Evolutionary conservation across 2,329 filamentous ascomycete genomes (phyloP).

Genomic region (Myriosclerotinia scirpicola): DNA sequence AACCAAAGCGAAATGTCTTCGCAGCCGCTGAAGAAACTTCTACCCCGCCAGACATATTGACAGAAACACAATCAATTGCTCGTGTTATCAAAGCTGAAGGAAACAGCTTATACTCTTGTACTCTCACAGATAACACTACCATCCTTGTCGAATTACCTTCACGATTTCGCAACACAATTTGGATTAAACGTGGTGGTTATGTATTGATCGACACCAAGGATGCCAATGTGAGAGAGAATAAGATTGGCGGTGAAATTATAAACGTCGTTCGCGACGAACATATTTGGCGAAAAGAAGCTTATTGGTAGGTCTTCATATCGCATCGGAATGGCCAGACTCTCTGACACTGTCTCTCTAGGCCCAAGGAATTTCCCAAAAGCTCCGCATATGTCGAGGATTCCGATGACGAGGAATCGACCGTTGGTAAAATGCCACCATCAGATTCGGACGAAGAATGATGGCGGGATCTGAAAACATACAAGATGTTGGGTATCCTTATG

Average conservation of each 20-base stretch:
- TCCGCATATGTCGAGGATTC: constrained; percentile 60
- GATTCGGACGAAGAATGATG: constrained; percentile 69
- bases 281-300: constrained; percentile 82
- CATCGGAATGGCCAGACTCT: not conserved
- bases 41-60: constrained; percentile 59
- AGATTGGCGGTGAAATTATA: constrained; percentile 83
- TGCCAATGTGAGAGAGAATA: constrained; percentile 67
- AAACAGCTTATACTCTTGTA: constrained; percentile 83
- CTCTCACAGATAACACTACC: constrained; percentile 63
- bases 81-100: constrained; percentile 80
- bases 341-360: constrained; percentile 52
- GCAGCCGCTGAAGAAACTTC: constrained; percentile 73
- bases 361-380: constrained; percentile 72
- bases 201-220: constrained; percentile 75
- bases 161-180: constrained; percentile 87
- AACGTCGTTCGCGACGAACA: constrained; percentile 93
- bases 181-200: constrained; percentile 86
- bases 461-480: constrained; percentile 5
- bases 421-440: constrained; percentile 82
- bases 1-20: constrained; percentile 73
- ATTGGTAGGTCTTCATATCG: constrained; percentile 61
- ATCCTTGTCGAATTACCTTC: constrained; percentile 79
- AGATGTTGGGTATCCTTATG: not conserved
- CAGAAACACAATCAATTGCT: constrained; percentile 66
- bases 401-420: constrained; percentile 74